Base-by-base conservation (phyloP, 345 rosid genomes). In the Eutrema yunnanense region DNA sequence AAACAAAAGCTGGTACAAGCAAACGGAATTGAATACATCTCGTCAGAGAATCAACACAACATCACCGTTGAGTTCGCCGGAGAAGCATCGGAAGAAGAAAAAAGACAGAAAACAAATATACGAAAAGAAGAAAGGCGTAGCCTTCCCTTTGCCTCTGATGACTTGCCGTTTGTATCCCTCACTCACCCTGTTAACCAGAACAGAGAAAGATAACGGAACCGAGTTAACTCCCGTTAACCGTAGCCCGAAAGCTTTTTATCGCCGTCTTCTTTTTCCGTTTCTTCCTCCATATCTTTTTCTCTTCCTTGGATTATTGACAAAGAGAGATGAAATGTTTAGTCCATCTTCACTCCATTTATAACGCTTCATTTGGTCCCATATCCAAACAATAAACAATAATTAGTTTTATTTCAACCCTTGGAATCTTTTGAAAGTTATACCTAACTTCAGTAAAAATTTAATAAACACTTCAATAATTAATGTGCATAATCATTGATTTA, bases 61-160 rank as follows among this genome's bases (percentile, higher is more conserved):
- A 73, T 61, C 63, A 60, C 69, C 73, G 57, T 38, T 57, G 48
- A 46, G 8, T 44, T 56, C 33, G 44, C 37, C 26, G 61, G 44
- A 42, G 26, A 49, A 33, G 11, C 26, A 34, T 22, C 27, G 14
- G 37, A 58, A 46, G 1, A 62, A 69, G 38, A 61, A 7, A 37
- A 16, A 3, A n/a, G 12, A 52, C 42, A 34, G 42, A 49, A 29
- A 65, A 6, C 27, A 13, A 66, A 68, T 32, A 7, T 13, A 63
- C 57, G 65, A 69, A 44, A 69, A 70, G 71, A 70, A 76, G 75
- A 76, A 76, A 76, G 75, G 80, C 80, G 71, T 76, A 70, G 71
- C 80, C 80, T 76, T 76, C 80, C 80, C 71, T 76, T 76, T 76
- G 80, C 80, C 80, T 76, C 65, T 76, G 54, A 56, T 76, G 80